Evolutionary conservation across 176 grass and related monocot genomes (phyloP), one percentile per base, ranked within the genome.

Genomic region (Typha latifolia): DNA sequence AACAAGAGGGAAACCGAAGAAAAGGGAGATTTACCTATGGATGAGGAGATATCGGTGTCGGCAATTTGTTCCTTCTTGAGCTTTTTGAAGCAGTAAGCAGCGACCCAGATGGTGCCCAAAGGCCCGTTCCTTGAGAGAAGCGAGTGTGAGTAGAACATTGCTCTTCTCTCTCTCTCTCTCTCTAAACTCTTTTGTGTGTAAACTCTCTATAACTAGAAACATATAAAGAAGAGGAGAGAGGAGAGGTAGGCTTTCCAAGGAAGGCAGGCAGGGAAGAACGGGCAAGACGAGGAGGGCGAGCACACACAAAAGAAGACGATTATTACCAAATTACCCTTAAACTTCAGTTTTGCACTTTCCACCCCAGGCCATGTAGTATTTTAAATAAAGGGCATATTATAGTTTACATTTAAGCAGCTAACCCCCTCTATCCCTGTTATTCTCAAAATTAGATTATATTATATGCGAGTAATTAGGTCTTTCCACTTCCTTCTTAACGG

Each of bases 41-140:
- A 77, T 62, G 95, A 81, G 64, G 72, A 49, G 69, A 99, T 81
- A 66, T 90, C 71, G 21, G 79, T 81, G 69, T 74, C 20, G 13
- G 21, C 49, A 56, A 99, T 81, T 66, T 90, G 71, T 26, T 87
- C 72, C 84, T 64, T 75, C 66, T 47, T 85, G 61, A 99, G 89
- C 76, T 79, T 83, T 56, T 72, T 63, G 67, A 79, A 69, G 52
- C 79, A 73, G 72, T 76, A 70, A 4, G 83, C 81, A 15, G 84
- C 81, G 47, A 76, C 69, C 95, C 95, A 99, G 70, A 90, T 69
- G 56, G 77, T 61, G 4, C 67, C 37, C 19, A 99, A 59, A 27
- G 73, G 50, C 13, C 95, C 95, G 50, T 99, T 87, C 69, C 16
- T 72, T n/a, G 66, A 80, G 48, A 99, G 84, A 69, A 94, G 77